phyloP scores from a whole-genome alignment of 345 rosid genomes.

The Carallia pectinifolia region DNA sequence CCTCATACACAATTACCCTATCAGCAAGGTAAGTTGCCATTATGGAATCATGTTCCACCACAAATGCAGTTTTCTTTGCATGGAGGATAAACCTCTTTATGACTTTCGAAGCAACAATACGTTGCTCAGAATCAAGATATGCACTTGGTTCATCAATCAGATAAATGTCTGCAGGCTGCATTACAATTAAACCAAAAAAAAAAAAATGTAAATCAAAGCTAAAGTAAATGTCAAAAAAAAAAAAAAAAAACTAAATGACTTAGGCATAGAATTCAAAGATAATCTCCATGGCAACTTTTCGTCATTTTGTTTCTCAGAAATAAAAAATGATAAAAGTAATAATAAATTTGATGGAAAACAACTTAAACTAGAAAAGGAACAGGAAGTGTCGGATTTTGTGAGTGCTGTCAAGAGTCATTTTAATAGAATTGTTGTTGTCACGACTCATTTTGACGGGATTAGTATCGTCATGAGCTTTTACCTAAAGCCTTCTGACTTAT shows the following conservation, averaged over 20 bases:
- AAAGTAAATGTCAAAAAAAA: background rate
- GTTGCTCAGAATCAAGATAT: constrained; percentile 98
- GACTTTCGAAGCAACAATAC: constrained; percentile 96
- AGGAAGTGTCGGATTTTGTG: no score
- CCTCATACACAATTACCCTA: constrained; percentile 92
- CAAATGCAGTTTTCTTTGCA: constrained; percentile 96
- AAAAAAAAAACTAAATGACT: background rate
- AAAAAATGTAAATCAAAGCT: constrained; percentile 8
- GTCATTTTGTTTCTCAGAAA: no score
- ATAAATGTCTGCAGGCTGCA: constrained; percentile 98
- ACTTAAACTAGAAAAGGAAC: no score
- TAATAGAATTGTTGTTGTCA: no score
- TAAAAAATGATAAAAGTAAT: no score
- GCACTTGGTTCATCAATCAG: constrained; percentile 99
- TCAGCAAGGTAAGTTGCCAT: constrained; percentile 97
- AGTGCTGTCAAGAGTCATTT: no score
- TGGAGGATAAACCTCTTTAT: constrained; percentile 96
- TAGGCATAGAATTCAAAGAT: background rate
- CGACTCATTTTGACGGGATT: no score
- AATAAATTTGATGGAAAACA: no score
- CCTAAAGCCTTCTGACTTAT: no score
- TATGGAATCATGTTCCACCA: constrained; percentile 98
- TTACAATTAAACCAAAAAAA: background rate
- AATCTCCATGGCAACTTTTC: no score
- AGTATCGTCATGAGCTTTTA: no score